Evolutionary conservation across 352 stramenopile genomes (phyloP), one percentile per base, ranked within the genome.

Genomic region (Aphanomyces euteiches): DNA sequence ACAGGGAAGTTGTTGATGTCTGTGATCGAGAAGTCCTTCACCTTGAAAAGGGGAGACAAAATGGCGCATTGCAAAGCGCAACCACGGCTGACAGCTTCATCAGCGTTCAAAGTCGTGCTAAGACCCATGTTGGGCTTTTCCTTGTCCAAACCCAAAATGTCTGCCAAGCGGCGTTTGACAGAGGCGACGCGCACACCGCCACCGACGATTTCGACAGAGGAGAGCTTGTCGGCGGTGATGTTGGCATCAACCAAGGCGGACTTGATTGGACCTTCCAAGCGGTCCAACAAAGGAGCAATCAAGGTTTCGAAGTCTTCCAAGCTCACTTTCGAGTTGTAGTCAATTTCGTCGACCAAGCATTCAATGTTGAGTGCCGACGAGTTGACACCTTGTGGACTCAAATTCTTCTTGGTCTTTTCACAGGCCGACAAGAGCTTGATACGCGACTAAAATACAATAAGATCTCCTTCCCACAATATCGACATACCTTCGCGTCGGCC

Each of bases 331-430:
- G 87, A 81, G 75, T 89, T 93, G 81, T 99, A 99, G 82, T 99
- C 98, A 67, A 88, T 85, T 74, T 99, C 96, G 69, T 99, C 93
- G 53, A 97, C 94, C n/a, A 99, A 79, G 77, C 92, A 99, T 84
- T 99, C 97, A 43, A 99, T 85, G 77, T 98, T 98, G 63, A 99
- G 92, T 66, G 93, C 84, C 41, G 97, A 97, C 73, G 98, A 93
- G 36, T 85, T 96, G 6, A 99, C 97, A 48, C 97, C 98, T 73
- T 97, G 84, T 0, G 97, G 97, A 67, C 84, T 97, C 12, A 99
- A 81, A 69, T 98, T 99, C 85, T 99, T 99, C 85, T 99, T 99
- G 47, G 96, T 89, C 84, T 99, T 99, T 79, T 99, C 97, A n/a
- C 95, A 98, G 4, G 96, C 96, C 36, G 86, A 93, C 13, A 98